phyloP scores from a whole-genome alignment of 805 yeast species.

The Metschnikowia borealis region DNA sequence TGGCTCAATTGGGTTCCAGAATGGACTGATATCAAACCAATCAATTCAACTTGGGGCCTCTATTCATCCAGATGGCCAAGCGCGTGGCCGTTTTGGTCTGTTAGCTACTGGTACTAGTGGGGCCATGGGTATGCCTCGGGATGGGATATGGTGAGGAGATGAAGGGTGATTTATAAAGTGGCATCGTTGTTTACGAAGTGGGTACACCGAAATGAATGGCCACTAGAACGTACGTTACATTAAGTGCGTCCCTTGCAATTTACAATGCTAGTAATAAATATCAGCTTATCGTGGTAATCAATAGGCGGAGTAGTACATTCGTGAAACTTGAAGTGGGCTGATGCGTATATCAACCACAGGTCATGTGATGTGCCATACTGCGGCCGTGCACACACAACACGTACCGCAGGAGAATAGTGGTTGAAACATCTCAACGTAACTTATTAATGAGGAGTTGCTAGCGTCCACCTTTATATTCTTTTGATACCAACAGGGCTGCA shows the following conservation, averaged over 20 bases:
- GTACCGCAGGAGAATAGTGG: neutral
- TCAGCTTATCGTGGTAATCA: neutral
- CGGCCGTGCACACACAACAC: neutral
- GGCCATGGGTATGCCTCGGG: neutral
- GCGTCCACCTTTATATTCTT: neutral
- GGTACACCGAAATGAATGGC: neutral
- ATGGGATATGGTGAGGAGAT: neutral
- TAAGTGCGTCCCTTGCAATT: neutral
- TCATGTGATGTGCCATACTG: conserved; percentile 3
- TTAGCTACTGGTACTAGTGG: neutral
- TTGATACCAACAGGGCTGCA: neutral
- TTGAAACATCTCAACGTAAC: neutral
- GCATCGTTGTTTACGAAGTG: too few species aligned
- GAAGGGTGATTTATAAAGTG: neutral
- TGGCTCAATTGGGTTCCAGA: neutral
- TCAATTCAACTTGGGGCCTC: neutral
- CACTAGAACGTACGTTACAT: neutral
- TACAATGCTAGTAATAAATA: neutral
- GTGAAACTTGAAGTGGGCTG: neutral
- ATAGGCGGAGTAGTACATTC: neutral
- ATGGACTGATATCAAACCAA: neutral
- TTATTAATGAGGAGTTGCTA: conserved; percentile 1
- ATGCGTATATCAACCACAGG: neutral
- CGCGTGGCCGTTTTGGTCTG: neutral
- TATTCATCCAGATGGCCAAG: neutral